A percentile compares a stretch with the other conserved stretches of the same genome.
These are phyloP conservation scores for Colletotrichum aenigma DNA, from an alignment of 2,329 filamentous ascomycete species.

Conservation along the genomic window DNA sequence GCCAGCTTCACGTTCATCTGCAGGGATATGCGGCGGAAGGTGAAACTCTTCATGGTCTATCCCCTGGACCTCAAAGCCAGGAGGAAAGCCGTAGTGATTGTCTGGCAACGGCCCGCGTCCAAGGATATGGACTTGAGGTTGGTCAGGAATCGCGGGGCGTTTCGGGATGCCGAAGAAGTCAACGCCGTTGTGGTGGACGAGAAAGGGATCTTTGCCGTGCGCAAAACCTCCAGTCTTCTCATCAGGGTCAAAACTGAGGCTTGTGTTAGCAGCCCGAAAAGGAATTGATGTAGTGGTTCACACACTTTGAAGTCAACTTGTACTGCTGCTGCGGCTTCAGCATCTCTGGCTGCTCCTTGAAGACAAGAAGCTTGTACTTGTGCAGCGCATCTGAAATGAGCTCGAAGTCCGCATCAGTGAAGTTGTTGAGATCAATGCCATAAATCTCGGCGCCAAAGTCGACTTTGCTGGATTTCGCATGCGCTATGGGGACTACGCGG, in stretches of 20 bases:
- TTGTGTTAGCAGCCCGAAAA: accelerated
- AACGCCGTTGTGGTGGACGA: conserved; percentile 29
- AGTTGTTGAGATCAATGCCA: background rate
- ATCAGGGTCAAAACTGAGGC: background rate
- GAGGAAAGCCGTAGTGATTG: background rate
- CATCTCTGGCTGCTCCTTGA: background rate
- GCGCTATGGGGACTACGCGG: background rate
- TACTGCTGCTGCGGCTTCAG: background rate
- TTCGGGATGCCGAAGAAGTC: conserved; percentile 44
- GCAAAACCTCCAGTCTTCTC: conserved; percentile 39
- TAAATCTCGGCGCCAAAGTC: background rate
- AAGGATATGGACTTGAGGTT: conserved; percentile 41
- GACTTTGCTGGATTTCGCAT: background rate
- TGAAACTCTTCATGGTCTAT: background rate
- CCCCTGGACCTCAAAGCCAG: background rate
- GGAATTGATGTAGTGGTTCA: background rate
- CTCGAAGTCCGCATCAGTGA: background rate
- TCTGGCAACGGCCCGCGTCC: background rate
- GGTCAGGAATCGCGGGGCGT: conserved; percentile 42
- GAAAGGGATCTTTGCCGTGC: conserved; percentile 37
- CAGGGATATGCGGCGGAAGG: background rate
- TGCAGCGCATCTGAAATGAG: background rate
- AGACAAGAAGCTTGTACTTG: background rate
- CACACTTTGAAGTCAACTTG: background rate
- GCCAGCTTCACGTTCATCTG: background rate